Conservation (phyloP, 2,329 filamentous ascomycete genomes). For the Aphanocladium album region DNA sequence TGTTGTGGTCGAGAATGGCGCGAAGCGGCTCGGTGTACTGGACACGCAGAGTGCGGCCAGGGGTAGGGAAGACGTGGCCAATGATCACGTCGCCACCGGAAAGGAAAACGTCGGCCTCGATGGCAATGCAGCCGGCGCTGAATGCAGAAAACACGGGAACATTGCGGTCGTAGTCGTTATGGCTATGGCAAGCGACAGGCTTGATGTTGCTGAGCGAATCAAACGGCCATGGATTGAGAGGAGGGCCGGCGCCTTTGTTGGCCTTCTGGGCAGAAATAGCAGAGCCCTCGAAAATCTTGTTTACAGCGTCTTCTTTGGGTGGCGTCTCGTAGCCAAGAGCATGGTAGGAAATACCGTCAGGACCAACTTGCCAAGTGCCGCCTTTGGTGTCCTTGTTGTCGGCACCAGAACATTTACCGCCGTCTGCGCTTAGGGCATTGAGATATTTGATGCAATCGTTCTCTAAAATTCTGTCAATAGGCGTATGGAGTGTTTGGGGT, state of each 20-base stretch:
- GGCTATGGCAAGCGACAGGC: constrained; percentile 53
- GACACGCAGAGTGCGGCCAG: constrained; percentile 10
- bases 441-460: constrained; percentile 8
- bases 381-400: constrained; percentile 18
- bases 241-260: constrained; percentile 16
- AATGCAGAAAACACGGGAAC: constrained; percentile 60
- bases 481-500: no score
- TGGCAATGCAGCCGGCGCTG: constrained; percentile 52
- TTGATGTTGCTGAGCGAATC: constrained; percentile 15
- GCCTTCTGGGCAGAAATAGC: constrained; percentile 16
- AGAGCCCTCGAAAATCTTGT: constrained; percentile 14
- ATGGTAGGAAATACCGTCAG: constrained; percentile 17
- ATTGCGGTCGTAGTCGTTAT: constrained; percentile 67
- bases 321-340: constrained; percentile 16
- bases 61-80: constrained; percentile 44
- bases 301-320: constrained; percentile 15
- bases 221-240: constrained; percentile 17
- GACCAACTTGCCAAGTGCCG: constrained; percentile 19
- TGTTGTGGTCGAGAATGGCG: constrained; percentile 17
- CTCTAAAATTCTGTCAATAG: not conserved
- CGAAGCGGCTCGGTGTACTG: constrained; percentile 15
- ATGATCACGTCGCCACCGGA: constrained; percentile 52
- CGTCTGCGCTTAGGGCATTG: constrained; percentile 15
- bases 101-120: constrained; percentile 68
- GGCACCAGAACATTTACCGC: constrained; percentile 17